Evolutionary conservation across 768 basidiomycete genomes (phyloP).

Genomic region (Leucocoprinus sp.): DNA sequence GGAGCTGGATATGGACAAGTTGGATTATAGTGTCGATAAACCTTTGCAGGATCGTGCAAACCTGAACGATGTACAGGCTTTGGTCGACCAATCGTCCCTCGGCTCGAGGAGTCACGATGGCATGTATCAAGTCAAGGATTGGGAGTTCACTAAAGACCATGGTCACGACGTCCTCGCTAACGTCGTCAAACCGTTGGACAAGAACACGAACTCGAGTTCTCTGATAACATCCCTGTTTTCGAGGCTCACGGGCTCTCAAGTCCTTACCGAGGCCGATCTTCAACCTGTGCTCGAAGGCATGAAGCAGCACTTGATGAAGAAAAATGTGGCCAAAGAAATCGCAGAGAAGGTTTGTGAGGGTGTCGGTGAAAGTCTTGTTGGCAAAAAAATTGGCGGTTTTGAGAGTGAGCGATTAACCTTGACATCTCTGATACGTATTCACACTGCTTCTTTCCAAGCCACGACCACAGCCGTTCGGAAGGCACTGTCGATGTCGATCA

Average conservation of each 20-base stretch:
- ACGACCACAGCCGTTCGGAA: slow-evolving; percentile 76
- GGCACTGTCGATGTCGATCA: slow-evolving; percentile 81
- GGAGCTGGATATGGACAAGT: slow-evolving; percentile 84
- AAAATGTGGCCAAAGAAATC: slow-evolving; percentile 96
- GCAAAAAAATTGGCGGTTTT: slow-evolving; percentile 86
- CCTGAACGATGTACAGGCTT: slow-evolving; percentile 45
- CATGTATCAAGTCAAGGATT: slow-evolving; percentile 60
- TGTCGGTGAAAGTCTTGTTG: slow-evolving; percentile 83
- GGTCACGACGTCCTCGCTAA: slow-evolving; percentile 46
- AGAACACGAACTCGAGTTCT: slow-evolving; percentile 31
- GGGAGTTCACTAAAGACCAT: slow-evolving; percentile 58
- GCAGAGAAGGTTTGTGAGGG: slow-evolving; percentile 91
- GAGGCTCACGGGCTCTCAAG: slow-evolving; percentile 77
- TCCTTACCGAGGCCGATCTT: slow-evolving; percentile 74
- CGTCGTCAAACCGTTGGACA: slow-evolving; percentile 41
- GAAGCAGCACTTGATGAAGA: slow-evolving; percentile 98
- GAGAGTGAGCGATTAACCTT: slow-evolving; percentile 49
- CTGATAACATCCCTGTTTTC: slow-evolving; percentile 71
- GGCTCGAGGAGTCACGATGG: slow-evolving; percentile 72
- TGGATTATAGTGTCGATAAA: slow-evolving; percentile 78
- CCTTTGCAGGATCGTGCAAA: slow-evolving; percentile 24
- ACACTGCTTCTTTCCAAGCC: slow-evolving; percentile 33
- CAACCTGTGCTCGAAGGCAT: slow-evolving; percentile 85
- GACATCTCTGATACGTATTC: slow-evolving; percentile 9
- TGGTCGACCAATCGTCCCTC: slow-evolving; percentile 65